phyloP scores from a whole-genome alignment of 164 flowering plant species.

The Umbellularia californica region DNA sequence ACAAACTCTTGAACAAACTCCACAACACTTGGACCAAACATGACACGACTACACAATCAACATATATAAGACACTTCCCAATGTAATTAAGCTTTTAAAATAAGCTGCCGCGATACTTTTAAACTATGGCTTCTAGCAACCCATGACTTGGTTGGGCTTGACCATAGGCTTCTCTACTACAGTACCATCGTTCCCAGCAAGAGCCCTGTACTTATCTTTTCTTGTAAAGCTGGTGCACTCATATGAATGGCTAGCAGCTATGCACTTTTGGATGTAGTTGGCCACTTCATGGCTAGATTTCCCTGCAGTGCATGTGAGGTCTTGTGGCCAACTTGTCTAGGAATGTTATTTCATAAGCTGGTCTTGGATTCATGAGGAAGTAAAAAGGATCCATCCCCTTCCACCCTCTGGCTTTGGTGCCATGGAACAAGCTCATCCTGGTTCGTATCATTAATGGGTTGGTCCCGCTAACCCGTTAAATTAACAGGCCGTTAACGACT shows the following conservation, averaged over 20 bases:
- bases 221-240: conserved; percentile 71
- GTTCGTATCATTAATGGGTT: background rate
- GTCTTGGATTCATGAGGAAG: conserved; percentile 78
- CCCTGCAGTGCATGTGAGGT: conserved; percentile 41
- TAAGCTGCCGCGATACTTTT: too few species aligned
- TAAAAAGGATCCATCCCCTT: conserved; percentile 69
- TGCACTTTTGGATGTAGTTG: conserved; percentile 57
- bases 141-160: conserved; percentile 23
- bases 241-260: conserved; percentile 52
- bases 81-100: too few species aligned
- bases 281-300: conserved; percentile 67
- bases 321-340: conserved; percentile 52
- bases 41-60: too few species aligned
- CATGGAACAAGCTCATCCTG: conserved; percentile 61
- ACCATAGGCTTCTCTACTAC: conserved; percentile 22
- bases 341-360: conserved; percentile 58
- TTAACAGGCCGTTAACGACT: too few species aligned
- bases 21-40: too few species aligned
- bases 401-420: conserved; percentile 74
- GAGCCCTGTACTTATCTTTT: conserved; percentile 63
- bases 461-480: too few species aligned
- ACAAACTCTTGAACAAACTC: too few species aligned
- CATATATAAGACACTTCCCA: too few species aligned
- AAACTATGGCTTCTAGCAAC: conserved; percentile 16
- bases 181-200: conserved; percentile 68